A percentile compares a stretch with the other conserved stretches of the same genome.
phyloP scores from a whole-genome alignment of 2,329 filamentous ascomycete genomes.

The Penicillium crustosum region DNA sequence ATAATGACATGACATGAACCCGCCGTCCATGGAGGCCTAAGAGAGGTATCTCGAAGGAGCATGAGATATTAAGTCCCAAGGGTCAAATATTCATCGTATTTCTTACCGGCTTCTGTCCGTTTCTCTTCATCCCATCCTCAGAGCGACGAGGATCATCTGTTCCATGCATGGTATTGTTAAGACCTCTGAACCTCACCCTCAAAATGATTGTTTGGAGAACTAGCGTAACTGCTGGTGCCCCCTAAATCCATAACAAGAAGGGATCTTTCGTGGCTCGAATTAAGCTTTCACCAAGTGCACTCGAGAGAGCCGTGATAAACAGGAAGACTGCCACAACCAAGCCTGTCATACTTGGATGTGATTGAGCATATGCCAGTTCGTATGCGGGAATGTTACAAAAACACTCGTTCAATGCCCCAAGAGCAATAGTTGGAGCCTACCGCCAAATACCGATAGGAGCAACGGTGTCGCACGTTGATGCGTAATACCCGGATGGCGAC shows the following conservation, averaged over 20 bases:
- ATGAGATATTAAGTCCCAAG: neutral
- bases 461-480: conserved; percentile 40
- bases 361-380: conserved; percentile 47
- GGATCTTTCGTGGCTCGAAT: conserved; percentile 49
- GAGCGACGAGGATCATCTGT: no score
- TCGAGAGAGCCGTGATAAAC: conserved; percentile 42
- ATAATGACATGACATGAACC: neutral
- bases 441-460: conserved; percentile 46
- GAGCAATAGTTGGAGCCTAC: conserved; percentile 40
- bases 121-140: neutral
- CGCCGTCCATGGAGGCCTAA: neutral
- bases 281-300: conserved; percentile 45
- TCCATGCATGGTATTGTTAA: conserved; percentile 39
- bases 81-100: neutral
- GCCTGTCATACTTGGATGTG: conserved; percentile 45
- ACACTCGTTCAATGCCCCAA: conserved; percentile 41
- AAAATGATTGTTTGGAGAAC: conserved; percentile 51
- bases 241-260: conserved; percentile 51
- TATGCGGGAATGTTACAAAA: conserved; percentile 49
- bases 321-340: conserved; percentile 46
- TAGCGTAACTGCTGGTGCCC: conserved; percentile 51
- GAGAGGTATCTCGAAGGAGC: neutral
- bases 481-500: conserved; percentile 46
- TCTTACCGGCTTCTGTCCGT: neutral
- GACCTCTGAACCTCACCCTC: conserved; percentile 47